These are phyloP conservation scores for Austroboletus novae-zelandiae DNA, from an alignment of 1,284 basidiomycete species.

Conservation along the genomic window DNA sequence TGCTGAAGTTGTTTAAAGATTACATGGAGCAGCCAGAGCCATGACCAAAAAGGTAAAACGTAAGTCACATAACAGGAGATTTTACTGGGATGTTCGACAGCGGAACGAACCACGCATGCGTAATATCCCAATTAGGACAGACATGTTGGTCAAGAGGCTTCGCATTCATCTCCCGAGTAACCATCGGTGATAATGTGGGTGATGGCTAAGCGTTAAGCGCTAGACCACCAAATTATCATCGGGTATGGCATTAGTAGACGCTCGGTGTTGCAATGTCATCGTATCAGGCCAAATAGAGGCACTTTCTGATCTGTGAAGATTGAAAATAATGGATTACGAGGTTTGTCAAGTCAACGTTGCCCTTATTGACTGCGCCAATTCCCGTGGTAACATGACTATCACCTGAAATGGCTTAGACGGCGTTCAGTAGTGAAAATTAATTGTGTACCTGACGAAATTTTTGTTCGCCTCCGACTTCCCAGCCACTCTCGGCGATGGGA, in stretches of 20 bases:
- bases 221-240: conserved; percentile 30
- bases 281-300: not conserved
- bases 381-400: conserved; percentile 43
- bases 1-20: conserved; percentile 6
- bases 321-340: conserved; percentile 7
- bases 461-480: conserved; percentile 86
- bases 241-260: conserved; percentile 8
- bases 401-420: conserved; percentile 34
- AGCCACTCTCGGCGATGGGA: conserved; percentile 71
- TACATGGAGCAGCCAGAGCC: not conserved
- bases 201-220: conserved; percentile 1
- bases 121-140: conserved; percentile 8
- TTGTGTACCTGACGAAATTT: conserved; percentile 58
- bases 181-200: conserved; percentile 37
- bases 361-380: conserved; percentile 32
- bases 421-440: not conserved
- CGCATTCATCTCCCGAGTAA: conserved; percentile 45
- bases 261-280: conserved; percentile 8
- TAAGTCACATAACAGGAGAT: conserved; percentile 6
- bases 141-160: conserved; percentile 47
- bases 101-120: conserved; percentile 58
- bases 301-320: conserved; percentile 1
- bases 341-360: conserved; percentile 6
- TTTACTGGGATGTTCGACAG: conserved; percentile 49
- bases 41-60: not conserved